Percentiles rank a stretch among this genome's conserved stretches.
These are phyloP conservation scores for Tricholoma bakamatsutake DNA, from an alignment of 768 basidiomycete genomes.

Conservation along the genomic window DNA sequence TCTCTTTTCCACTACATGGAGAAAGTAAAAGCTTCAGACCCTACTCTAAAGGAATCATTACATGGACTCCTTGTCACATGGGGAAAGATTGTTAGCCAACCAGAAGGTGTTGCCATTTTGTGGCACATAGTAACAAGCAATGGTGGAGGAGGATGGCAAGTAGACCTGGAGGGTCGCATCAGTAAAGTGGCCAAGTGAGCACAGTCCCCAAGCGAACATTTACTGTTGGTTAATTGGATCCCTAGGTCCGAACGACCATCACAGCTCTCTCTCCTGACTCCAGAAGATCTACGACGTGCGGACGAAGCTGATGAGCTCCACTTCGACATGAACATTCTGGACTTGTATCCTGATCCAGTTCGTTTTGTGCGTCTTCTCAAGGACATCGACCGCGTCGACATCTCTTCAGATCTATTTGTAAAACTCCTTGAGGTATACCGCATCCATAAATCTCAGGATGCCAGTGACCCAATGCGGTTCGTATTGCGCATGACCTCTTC, in stretches of 20 bases:
- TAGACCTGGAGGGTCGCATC: slow-evolving; percentile 50
- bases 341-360: slow-evolving; percentile 70
- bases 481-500: slow-evolving; percentile 6
- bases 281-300: slow-evolving; percentile 37
- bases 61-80: slow-evolving; percentile 63
- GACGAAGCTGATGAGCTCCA: slow-evolving; percentile 38
- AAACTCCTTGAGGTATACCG: slow-evolving; percentile 67
- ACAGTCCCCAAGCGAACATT: not conserved
- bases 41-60: slow-evolving; percentile 52
- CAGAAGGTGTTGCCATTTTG: slow-evolving; percentile 49
- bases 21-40: slow-evolving; percentile 54
- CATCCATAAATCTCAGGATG: slow-evolving; percentile 28
- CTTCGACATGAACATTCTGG: slow-evolving; percentile 51
- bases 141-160: slow-evolving; percentile 47
- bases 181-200: slow-evolving; percentile 38
- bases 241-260: slow-evolving; percentile 20
- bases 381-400: slow-evolving; percentile 57
- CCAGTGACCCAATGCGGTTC: slow-evolving; percentile 50
- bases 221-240: not conserved
- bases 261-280: slow-evolving; percentile 42
- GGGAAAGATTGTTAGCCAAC: slow-evolving; percentile 56
- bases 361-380: slow-evolving; percentile 66
- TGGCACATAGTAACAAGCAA: slow-evolving; percentile 54
- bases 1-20: slow-evolving; percentile 53
- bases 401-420: slow-evolving; percentile 71